Evolutionary conservation across 169 alveolate species (phyloP).

Genomic region (Eimeria maxima): DNA sequence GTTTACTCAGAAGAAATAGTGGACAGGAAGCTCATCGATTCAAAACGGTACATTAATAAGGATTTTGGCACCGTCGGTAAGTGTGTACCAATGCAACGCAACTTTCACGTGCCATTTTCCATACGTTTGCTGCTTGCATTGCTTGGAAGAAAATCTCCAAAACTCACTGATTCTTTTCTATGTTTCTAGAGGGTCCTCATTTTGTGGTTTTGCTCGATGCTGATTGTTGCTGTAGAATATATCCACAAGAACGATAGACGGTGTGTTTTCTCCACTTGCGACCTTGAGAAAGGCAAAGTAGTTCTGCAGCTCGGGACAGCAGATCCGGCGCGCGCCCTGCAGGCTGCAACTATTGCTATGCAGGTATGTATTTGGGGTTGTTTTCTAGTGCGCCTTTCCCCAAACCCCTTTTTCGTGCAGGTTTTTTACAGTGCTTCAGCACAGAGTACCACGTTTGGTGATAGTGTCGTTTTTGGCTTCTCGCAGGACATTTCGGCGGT

Average conservation of each 20-base stretch:
- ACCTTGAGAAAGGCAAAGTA: conserved; percentile 80
- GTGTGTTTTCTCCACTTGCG: conserved; percentile 76
- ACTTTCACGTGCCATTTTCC: background rate
- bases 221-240: conserved; percentile 54
- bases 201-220: background rate
- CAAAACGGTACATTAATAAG: conserved; percentile 69
- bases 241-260: conserved; percentile 67
- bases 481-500: conserved; percentile 81
- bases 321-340: conserved; percentile 79
- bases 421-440: background rate
- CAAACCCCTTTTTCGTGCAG: background rate
- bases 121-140: background rate
- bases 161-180: background rate
- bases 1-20: conserved; percentile 84
- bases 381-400: background rate
- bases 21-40: conserved; percentile 72
- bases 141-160: background rate
- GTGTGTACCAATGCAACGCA: background rate
- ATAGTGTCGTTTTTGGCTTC: background rate
- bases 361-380: conserved; percentile 35
- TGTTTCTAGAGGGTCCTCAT: background rate
- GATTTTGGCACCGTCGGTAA: conserved; percentile 80
- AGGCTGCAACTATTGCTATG: conserved; percentile 58
- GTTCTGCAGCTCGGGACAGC: conserved; percentile 84
- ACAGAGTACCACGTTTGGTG: background rate